Evolutionary conservation across 1,139 yeast genomes (phyloP).

Genomic region (Pichia sp.): DNA sequence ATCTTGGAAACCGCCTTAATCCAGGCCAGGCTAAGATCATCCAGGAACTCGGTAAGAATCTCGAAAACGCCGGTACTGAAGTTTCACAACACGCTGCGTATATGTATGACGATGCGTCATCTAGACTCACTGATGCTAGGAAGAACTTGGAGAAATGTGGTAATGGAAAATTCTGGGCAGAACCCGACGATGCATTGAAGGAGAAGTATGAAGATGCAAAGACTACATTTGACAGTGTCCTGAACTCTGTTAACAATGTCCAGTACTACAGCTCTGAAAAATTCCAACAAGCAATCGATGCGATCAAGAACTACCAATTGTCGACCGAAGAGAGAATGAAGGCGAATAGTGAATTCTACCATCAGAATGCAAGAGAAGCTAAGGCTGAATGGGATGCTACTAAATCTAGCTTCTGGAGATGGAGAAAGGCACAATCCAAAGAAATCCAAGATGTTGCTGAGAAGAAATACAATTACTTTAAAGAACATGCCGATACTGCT

Average conservation of each 20-base stretch:
- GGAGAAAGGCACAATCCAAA: conserved; percentile 13
- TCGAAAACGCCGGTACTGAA: conserved; percentile 7
- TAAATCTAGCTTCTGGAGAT: conserved; percentile 12
- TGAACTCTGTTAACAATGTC: conserved; percentile 29
- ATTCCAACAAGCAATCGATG: not conserved
- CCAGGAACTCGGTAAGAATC: conserved; percentile 6
- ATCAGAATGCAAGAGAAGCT: conserved; percentile 11
- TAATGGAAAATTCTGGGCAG: conserved; percentile 13
- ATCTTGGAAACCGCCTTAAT: not conserved
- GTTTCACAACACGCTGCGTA: conserved; percentile 12
- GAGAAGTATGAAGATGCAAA: conserved; percentile 14
- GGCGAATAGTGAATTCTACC: conserved; percentile 5
- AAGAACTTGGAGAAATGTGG: conserved; percentile 6
- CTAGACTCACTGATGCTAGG: conserved; percentile 13
- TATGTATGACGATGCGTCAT: conserved; percentile 13
- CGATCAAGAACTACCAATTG: conserved; percentile 31
- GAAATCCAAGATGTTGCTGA: conserved; percentile 12
- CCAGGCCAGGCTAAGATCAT: conserved; percentile 1
- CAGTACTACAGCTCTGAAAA: conserved; percentile 40
- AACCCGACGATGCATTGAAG: conserved; percentile 5
- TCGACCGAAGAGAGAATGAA: conserved; percentile 27
- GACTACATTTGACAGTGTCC: not conserved
- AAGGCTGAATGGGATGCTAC: conserved; percentile 16
- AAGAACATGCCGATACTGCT: conserved; percentile 11
- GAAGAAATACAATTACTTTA: conserved; percentile 11